Evolutionary conservation across 2,329 filamentous ascomycete genomes (phyloP).

Genomic region (Diaporthe capsici): DNA sequence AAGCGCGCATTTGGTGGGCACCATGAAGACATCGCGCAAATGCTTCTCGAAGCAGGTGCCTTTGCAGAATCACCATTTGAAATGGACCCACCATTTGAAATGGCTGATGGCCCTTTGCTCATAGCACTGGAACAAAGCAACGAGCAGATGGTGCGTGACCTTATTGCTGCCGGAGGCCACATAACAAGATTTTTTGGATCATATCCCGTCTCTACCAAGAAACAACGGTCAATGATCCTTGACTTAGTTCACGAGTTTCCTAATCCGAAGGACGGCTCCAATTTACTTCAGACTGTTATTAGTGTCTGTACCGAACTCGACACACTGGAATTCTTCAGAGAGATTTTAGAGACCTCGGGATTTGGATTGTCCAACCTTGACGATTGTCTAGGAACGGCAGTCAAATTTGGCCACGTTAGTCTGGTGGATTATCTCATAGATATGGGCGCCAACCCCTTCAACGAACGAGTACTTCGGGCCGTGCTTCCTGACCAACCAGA

Average conservation of each 20-base stretch:
- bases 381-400: not conserved
- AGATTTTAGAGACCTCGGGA: not conserved
- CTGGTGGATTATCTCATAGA: not conserved
- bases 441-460: not conserved
- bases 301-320: fast-evolving
- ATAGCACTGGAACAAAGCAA: fast-evolving
- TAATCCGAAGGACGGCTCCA: fast-evolving
- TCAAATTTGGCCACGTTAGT: not conserved
- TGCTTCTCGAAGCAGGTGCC: not conserved
- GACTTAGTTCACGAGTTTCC: not conserved
- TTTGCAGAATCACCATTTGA: too few species aligned
- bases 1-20: fast-evolving
- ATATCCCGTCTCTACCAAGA: too few species aligned
- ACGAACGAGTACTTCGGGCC: fast-evolving
- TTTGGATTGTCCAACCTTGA: too few species aligned
- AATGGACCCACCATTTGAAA: too few species aligned
- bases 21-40: not conserved
- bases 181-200: too few species aligned
- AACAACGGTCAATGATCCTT: not conserved
- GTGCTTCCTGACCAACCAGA: not conserved
- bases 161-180: not conserved
- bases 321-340: not conserved
- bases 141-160: not conserved
- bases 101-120: too few species aligned
- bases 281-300: fast-evolving